Percentiles rank a stretch among this genome's conserved stretches.
These are phyloP conservation scores for Catenaria anguillulae DNA, from an alignment of 371 early-diverging fungal species.

Conservation along the genomic window DNA sequence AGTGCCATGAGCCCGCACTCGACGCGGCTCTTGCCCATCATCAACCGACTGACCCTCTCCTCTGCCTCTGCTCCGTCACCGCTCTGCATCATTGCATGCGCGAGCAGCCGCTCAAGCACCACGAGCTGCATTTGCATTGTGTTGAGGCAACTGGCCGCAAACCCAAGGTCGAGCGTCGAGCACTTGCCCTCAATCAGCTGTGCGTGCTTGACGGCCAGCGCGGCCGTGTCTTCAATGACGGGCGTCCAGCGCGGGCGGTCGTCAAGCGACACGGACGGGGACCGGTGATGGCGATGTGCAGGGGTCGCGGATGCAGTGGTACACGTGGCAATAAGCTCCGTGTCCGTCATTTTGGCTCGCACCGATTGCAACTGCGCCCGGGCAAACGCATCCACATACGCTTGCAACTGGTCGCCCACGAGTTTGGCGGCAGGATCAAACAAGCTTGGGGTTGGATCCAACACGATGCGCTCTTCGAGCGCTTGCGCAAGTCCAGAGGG, in stretches of 20 bases:
- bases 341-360: not conserved
- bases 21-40: not conserved
- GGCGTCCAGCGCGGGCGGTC: not conserved
- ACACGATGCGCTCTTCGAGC: not conserved
- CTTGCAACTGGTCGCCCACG: not conserved
- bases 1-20: not conserved
- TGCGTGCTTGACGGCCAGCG: not conserved
- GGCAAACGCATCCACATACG: not conserved
- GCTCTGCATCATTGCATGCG: not conserved
- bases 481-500: not conserved
- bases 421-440: not conserved
- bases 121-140: not conserved
- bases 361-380: not conserved
- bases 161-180: not conserved
- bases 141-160: not conserved
- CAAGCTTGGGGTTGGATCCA: not conserved
- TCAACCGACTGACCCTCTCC: not conserved
- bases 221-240: too few relatives aligned
- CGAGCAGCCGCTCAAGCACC: not conserved
- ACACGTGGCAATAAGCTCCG: not conserved
- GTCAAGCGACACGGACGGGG: not conserved
- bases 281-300: not conserved
- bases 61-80: not conserved
- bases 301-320: not conserved
- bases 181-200: not conserved